Evolutionary conservation across 202 grass and related monocot species (phyloP), one percentile per base, ranked within the genome.

Genomic region (Setaria viridis): DNA sequence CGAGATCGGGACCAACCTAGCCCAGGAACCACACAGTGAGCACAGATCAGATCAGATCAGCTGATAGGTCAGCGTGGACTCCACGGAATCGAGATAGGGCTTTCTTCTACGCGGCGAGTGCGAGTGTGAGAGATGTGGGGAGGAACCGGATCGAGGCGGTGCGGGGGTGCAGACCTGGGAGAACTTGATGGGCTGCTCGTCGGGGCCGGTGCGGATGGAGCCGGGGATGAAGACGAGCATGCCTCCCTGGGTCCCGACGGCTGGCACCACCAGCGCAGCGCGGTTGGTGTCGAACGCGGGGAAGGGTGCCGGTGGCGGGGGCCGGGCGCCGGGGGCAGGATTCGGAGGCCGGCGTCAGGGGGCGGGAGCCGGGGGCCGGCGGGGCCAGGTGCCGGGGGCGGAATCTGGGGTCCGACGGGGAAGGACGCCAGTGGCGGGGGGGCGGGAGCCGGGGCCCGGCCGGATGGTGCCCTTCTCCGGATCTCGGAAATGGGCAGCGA

Each of bases 181-280:
- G 80, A 92, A 92, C 87, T 84, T 89, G 84, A 89, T 77, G 48
- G 87, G 84, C 80, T 85, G 90, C 1, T 92, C 84, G 17, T 60
- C 77, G 57, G 87, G 76, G 64, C 76, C 70, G 76, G 72, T 70
- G 39, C 14, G 53, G 80, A 92, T 74, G 80, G 67, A 30, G 45
- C 90, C 90, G 82, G 82, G 85, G 73, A 91, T 86, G 83, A 91
- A 91, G 82, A 91, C 90, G n/a, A 91, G 71, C 72, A 88, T 12
- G 73, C 90, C 90, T 30, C 90, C 90, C 65, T 53, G 57, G 12
- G 90, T 5, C 90, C 90, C 29, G 90, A 91, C 4, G 83, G 86
- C 82, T 91, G 90, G 86, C 73, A 88, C 25, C 25, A 25, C 25
- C 25, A 25, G 25, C 25, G 25, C 25, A 25, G 25, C 25, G 25